These are phyloP conservation scores for Oryza meridionalis DNA, from an alignment of 176 grass and related monocot species.

Conservation along the genomic window DNA sequence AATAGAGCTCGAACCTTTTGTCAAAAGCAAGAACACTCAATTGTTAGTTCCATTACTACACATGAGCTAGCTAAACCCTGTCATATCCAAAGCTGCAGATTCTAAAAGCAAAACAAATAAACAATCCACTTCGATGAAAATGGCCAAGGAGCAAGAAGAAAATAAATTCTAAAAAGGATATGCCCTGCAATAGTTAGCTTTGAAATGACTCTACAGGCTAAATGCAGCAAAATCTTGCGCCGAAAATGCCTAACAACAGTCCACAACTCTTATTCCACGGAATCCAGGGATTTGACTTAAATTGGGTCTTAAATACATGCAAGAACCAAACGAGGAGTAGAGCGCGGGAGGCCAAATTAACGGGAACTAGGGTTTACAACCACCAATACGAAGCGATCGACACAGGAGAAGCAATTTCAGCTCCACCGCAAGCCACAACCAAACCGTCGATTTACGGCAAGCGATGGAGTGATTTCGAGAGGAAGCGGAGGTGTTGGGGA, in stretches of 20 bases:
- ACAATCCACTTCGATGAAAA: neutral
- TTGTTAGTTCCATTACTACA: neutral
- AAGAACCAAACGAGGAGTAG: neutral
- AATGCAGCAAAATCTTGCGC: neutral
- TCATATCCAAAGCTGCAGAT: neutral
- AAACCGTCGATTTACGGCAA: neutral
- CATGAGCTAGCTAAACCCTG: neutral
- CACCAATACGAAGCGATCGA: neutral
- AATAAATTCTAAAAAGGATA: neutral
- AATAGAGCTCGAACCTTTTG: neutral
- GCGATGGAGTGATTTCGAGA: neutral
- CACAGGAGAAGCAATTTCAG: neutral
- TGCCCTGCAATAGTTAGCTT: neutral
- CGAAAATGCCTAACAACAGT: neutral
- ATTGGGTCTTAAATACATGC: neutral
- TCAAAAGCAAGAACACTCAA: neutral
- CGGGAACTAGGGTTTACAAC: slow-evolving; percentile 19
- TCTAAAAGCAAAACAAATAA: neutral
- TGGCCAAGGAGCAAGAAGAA: neutral
- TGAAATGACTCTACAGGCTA: neutral
- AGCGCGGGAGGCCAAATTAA: neutral
- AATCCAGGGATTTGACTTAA: neutral
- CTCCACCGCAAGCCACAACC: neutral
- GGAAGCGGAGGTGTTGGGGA: neutral
- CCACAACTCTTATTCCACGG: neutral